Percentiles rank a stretch among this genome's conserved stretches.
Evolutionary conservation across 768 basidiomycete species (phyloP).

Genomic region (Mrakia hoshinonis): DNA sequence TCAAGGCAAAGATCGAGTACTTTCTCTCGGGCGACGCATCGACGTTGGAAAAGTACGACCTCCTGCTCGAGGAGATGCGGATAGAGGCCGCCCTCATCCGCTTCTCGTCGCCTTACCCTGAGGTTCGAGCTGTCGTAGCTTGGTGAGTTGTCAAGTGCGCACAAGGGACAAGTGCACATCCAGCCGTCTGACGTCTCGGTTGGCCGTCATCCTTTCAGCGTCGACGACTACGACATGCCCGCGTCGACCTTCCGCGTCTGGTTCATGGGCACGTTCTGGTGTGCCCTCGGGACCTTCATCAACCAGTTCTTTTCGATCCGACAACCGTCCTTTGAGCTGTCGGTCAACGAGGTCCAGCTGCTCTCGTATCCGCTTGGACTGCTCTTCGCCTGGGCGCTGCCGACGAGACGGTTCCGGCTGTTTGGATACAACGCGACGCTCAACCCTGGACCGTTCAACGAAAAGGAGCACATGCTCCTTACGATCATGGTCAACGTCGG

Average conservation of each 20-base stretch:
- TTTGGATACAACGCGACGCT: constrained; percentile 20
- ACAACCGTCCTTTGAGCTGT: constrained; percentile 17
- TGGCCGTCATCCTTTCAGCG: constrained; percentile 35
- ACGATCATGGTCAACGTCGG: constrained; percentile 37
- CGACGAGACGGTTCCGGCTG: constrained; percentile 4
- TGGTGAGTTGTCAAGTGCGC: background rate
- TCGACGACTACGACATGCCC: constrained; percentile 60
- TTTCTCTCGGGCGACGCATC: constrained; percentile 26
- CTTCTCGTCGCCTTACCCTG: constrained; percentile 33
- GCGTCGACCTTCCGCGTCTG: constrained; percentile 44
- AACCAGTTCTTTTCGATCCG: constrained; percentile 35
- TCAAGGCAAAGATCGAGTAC: constrained; percentile 25
- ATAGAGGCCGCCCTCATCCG: constrained; percentile 37
- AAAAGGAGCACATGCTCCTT: constrained; percentile 37
- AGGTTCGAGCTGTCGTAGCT: constrained; percentile 63
- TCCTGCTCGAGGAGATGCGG: constrained; percentile 27
- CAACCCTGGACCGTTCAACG: constrained; percentile 32
- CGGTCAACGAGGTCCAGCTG: constrained; percentile 27
- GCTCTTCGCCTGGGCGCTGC: constrained; percentile 15
- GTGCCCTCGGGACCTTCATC: constrained; percentile 35
- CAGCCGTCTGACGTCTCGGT: too few relatives aligned
- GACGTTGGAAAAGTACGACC: constrained; percentile 27
- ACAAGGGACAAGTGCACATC: too few relatives aligned
- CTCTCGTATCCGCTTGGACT: constrained; percentile 22
- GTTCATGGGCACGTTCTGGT: constrained; percentile 38